Evolutionary conservation across 192 early-diverging fungal genomes (phyloP).

Genomic region (Gorgonomyces haynaldii): DNA sequence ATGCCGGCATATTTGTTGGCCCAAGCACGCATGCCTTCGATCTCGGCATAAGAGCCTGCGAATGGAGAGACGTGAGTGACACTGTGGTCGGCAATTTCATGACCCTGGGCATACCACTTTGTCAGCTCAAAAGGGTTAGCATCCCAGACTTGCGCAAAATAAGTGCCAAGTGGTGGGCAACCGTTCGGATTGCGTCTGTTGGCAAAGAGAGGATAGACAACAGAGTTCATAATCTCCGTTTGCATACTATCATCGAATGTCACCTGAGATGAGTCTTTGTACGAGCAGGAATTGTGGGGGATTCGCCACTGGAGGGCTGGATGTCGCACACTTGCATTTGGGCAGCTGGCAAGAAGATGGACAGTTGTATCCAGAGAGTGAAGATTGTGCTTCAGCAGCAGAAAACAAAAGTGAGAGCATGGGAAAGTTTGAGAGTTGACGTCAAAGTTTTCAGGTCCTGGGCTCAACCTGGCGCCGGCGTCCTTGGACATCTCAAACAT

Average conservation of each 20-base stretch:
- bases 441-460: too few relatives aligned
- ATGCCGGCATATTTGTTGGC: conserved; percentile 13
- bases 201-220: conserved; percentile 5
- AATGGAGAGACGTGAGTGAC: conserved; percentile 12
- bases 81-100: conserved; percentile 25
- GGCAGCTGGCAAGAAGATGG: conserved; percentile 16
- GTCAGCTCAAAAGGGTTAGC: conserved; percentile 15
- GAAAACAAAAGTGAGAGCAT: too few relatives aligned
- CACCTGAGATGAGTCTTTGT: too few relatives aligned
- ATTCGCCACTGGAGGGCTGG: conserved; percentile 13
- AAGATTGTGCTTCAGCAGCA: too few relatives aligned
- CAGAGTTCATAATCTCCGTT: conserved; percentile 2
- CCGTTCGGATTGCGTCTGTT: conserved; percentile 41
- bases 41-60: conserved; percentile 13
- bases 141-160: conserved; percentile 49
- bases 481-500: too few relatives aligned
- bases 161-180: conserved; percentile 47
- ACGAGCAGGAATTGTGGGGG: conserved; percentile 24
- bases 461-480: too few relatives aligned
- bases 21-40: conserved; percentile 22
- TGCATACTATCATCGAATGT: conserved; percentile 17
- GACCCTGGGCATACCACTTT: conserved; percentile 23
- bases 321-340: conserved; percentile 15
- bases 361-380: conserved; percentile 3
- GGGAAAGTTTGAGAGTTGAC: too few relatives aligned